phyloP scores from a whole-genome alignment of 257 asterid genomes.

The Fraxinus anomala region DNA sequence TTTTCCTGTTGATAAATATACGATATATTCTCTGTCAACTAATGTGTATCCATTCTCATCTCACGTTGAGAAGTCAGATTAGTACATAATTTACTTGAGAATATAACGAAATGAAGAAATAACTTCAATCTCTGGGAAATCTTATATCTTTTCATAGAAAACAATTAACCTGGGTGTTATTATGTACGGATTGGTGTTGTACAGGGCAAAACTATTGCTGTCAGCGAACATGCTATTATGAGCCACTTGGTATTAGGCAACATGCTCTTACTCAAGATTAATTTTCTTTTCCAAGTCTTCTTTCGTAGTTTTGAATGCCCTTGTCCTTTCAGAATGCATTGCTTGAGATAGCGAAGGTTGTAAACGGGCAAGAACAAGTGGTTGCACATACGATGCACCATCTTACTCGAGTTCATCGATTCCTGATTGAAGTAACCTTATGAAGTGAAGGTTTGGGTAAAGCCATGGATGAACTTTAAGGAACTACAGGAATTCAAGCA shows the following conservation, averaged over 20 bases:
- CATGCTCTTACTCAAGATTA: not conserved
- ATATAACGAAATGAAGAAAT: too few species aligned
- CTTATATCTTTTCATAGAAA: not conserved
- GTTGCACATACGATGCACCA: slow-evolving; percentile 77
- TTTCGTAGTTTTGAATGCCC: not conserved
- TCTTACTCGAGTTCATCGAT: slow-evolving; percentile 73
- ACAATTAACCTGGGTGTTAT: not conserved
- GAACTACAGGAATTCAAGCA: slow-evolving; percentile 79
- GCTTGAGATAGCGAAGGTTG: slow-evolving; percentile 60
- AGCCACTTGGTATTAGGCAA: not conserved
- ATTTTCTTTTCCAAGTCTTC: not conserved
- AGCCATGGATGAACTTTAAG: slow-evolving; percentile 84
- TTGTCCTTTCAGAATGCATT: slow-evolving; percentile 50
- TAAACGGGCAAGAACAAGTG: slow-evolving; percentile 69
- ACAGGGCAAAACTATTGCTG: not conserved
- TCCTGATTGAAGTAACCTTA: slow-evolving; percentile 68
- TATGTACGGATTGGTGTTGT: not conserved
- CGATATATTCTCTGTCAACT: too few species aligned
- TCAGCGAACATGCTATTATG: not conserved
- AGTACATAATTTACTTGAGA: too few species aligned
- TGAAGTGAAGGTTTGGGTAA: slow-evolving; percentile 87
- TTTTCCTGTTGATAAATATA: not conserved
- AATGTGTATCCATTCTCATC: too few species aligned
- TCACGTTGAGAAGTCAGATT: too few species aligned
- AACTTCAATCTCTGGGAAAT: not conserved